phyloP scores from a whole-genome alignment of 2,329 filamentous ascomycete species.

The Fusarium dimerum region DNA sequence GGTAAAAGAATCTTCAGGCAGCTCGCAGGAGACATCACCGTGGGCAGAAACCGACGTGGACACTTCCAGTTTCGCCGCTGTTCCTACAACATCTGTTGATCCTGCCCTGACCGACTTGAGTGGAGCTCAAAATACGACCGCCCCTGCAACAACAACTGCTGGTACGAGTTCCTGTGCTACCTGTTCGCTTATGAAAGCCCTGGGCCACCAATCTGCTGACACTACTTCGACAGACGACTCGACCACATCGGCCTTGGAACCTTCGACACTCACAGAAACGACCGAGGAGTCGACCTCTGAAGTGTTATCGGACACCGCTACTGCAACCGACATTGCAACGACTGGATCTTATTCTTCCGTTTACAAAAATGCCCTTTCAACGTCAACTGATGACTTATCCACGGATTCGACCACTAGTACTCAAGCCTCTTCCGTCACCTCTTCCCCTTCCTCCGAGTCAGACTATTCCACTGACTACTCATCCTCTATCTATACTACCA shows the following conservation, averaged over 20 bases:
- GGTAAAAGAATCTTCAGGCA: slow-evolving; percentile 8
- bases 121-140: slow-evolving; percentile 19
- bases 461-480: slow-evolving; percentile 14
- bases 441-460: slow-evolving; percentile 14
- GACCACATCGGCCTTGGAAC: slow-evolving; percentile 18
- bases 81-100: slow-evolving; percentile 16
- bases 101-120: slow-evolving; percentile 13
- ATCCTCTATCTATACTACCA: slow-evolving; percentile 25
- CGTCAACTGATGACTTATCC: slow-evolving; percentile 8
- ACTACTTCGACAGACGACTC: slow-evolving; percentile 12
- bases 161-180: slow-evolving; percentile 21
- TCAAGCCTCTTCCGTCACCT: slow-evolving; percentile 22
- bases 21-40: slow-evolving; percentile 7
- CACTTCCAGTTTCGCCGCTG: slow-evolving; percentile 13
- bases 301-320: slow-evolving; percentile 4
- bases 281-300: slow-evolving; percentile 17
- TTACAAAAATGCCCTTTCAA: slow-evolving; percentile 10
- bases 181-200: slow-evolving; percentile 14
- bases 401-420: slow-evolving; percentile 18
- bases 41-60: slow-evolving; percentile 16
- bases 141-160: slow-evolving; percentile 11
- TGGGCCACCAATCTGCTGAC: slow-evolving; percentile 7
- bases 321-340: slow-evolving; percentile 8
- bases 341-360: slow-evolving; percentile 8
- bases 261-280: slow-evolving; percentile 17